Percentiles rank a stretch among this genome's conserved stretches.
Conservation (phyloP, 225 moss, liverwort and hornwort species). For the Pleurozium schreberi region DNA sequence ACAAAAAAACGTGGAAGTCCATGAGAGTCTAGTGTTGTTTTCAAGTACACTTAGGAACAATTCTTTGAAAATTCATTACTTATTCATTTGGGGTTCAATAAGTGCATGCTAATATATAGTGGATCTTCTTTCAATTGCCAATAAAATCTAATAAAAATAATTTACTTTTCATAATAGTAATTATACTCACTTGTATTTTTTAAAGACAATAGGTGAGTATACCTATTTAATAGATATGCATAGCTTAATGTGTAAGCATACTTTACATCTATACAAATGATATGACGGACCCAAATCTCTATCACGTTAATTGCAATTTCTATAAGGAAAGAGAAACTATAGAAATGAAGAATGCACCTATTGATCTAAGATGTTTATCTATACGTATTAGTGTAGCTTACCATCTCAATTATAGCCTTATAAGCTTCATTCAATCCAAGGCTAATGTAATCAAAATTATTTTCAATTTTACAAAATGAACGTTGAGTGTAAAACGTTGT, state of each 20-base stretch:
- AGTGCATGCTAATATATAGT: neutral
- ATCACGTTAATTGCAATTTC: too few relatives aligned
- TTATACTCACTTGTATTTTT: neutral
- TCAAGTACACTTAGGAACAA: neutral
- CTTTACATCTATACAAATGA: neutral
- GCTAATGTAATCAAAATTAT: too few relatives aligned
- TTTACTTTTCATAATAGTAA: neutral
- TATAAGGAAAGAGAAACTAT: too few relatives aligned
- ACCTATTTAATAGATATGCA: neutral
- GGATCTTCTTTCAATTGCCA: neutral
- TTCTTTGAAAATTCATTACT: neutral
- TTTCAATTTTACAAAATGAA: too few relatives aligned
- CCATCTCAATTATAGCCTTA: too few relatives aligned
- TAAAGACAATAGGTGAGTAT: neutral
- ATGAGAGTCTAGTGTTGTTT: neutral
- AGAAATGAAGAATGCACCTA: neutral
- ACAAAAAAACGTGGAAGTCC: too few relatives aligned
- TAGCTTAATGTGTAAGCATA: neutral
- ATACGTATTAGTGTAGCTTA: rapidly evolving
- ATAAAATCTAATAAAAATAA: neutral
- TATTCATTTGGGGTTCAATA: rapidly evolving
- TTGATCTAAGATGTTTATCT: neutral
- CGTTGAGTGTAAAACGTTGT: too few relatives aligned
- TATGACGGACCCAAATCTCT: neutral
- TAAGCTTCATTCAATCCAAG: too few relatives aligned